phyloP scores from a whole-genome alignment of 768 basidiomycete genomes.

The Pisolithus sp. region DNA sequence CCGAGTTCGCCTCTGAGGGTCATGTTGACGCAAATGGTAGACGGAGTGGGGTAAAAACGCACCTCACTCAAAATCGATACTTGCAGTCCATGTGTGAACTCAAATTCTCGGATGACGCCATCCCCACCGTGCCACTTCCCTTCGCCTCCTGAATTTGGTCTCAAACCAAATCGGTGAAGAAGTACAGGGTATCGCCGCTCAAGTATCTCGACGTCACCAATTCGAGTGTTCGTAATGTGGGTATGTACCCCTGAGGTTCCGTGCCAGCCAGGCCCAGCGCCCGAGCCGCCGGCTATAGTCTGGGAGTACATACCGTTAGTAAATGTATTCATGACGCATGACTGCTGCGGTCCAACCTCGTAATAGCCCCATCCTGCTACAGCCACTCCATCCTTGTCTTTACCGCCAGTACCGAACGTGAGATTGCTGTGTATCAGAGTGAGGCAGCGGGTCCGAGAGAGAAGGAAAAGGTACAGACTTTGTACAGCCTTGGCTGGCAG shows the following conservation, averaged over 20 bases:
- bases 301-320: conserved; percentile 26
- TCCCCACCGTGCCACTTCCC: conserved; percentile 79
- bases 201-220: conserved; percentile 89
- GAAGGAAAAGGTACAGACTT: conserved; percentile 48
- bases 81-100: conserved; percentile 74
- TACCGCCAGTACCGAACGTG: conserved; percentile 87
- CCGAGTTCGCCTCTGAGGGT: conserved; percentile 64
- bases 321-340: conserved; percentile 1
- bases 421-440: conserved; percentile 50
- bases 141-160: conserved; percentile 59
- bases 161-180: conserved; percentile 74
- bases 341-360: conserved; percentile 40
- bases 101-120: conserved; percentile 78
- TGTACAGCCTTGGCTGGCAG: conserved; percentile 90
- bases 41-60: conserved; percentile 10
- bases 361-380: conserved; percentile 88
- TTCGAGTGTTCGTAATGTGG: conserved; percentile 89
- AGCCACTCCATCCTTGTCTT: conserved; percentile 69
- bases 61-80: conserved; percentile 88
- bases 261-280: conserved; percentile 85
- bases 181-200: conserved; percentile 93
- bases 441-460: not conserved
- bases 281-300: conserved; percentile 93
- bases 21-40: not conserved
- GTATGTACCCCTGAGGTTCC: conserved; percentile 93